Evolutionary conservation across 225 moss, liverwort and hornwort species (phyloP), one percentile per base, ranked within the genome.

Genomic region (Physcomitrellopsis africana): DNA sequence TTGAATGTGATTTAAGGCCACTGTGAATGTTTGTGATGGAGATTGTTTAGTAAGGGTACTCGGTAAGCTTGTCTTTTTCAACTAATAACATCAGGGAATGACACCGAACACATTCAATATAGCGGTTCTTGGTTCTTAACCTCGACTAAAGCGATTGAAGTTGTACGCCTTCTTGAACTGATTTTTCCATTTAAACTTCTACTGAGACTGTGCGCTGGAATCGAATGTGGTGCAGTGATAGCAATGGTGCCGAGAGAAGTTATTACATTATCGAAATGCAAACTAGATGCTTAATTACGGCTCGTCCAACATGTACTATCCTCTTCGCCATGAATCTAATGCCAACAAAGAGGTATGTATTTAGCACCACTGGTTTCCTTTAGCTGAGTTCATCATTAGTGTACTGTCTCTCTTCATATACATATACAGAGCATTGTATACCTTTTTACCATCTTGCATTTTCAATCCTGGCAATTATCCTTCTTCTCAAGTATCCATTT

Each of bases 271-370:
- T 86, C 89, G 92, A 96, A 80, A 96, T 94, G 93, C 92, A 89
- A 92, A 92, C 87, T 92, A 96, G 90, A 96, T 93, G 92, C 92
- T 89, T 91, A 90, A 96, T 68, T 78, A 84, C 84, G 84, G 85
- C 91, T 79, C 90, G 77, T 89, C 89, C 94, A 96, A 87, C 94
- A 96, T 96, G 96, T 96, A 93, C 94, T 92, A 85, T 85, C 92
- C 90, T 85, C 91, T 89, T 78, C 96, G 96, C 83, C 96, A 96
- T 92, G 96, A 96, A 66, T 81, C 86, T 82, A 96, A 90, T 86
- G 93, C 76, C 75, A 78, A 81, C 81, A 96, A 96, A 88, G 96
- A 96, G 96, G 96, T 96, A 77, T n/a, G 24, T 63, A 18, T 46
- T 69, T 60, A 45, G 58, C 57, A 48, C 67, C 20, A 55, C 45